Percentiles rank a stretch among this genome's conserved stretches.
Conservation (phyloP, 345 rosid species). For the Lepidium aucheri region DNA sequence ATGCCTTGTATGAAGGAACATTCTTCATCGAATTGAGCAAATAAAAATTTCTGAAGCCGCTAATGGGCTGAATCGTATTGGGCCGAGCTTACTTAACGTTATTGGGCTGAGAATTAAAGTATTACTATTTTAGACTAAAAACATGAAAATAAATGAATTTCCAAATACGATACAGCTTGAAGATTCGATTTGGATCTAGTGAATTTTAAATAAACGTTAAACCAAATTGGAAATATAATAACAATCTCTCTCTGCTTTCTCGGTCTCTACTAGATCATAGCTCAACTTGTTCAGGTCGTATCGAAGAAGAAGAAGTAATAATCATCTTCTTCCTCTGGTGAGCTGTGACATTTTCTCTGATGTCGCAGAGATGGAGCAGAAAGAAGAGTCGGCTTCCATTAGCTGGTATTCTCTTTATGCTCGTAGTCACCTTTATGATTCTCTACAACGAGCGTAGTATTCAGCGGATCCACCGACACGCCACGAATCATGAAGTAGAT, state of each 20-base stretch:
- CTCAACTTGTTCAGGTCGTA: background rate
- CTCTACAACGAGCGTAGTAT: slow-evolving; percentile 56
- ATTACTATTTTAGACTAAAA: too few relatives aligned
- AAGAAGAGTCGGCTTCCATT: slow-evolving; percentile 63
- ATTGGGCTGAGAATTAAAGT: too few relatives aligned
- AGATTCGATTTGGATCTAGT: background rate
- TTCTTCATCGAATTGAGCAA: too few relatives aligned
- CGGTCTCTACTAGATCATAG: background rate
- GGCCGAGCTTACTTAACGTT: too few relatives aligned
- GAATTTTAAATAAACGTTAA: background rate
- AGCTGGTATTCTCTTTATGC: slow-evolving; percentile 35
- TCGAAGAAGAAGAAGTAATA: background rate
- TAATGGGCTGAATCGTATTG: too few relatives aligned
- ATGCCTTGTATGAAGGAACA: too few relatives aligned
- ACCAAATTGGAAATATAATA: background rate
- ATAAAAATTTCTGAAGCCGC: too few relatives aligned
- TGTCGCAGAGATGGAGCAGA: slow-evolving; percentile 69
- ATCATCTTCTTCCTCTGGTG: background rate
- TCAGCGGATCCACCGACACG: slow-evolving; percentile 45
- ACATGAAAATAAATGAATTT: too few relatives aligned
- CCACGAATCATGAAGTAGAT: slow-evolving; percentile 19
- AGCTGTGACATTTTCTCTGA: background rate
- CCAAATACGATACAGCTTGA: too few relatives aligned
- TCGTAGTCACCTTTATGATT: slow-evolving; percentile 36
- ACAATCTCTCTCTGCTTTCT: background rate